Base-by-base conservation (phyloP, 2,329 filamentous ascomycete genomes). In the Aureobasidium sp. region DNA sequence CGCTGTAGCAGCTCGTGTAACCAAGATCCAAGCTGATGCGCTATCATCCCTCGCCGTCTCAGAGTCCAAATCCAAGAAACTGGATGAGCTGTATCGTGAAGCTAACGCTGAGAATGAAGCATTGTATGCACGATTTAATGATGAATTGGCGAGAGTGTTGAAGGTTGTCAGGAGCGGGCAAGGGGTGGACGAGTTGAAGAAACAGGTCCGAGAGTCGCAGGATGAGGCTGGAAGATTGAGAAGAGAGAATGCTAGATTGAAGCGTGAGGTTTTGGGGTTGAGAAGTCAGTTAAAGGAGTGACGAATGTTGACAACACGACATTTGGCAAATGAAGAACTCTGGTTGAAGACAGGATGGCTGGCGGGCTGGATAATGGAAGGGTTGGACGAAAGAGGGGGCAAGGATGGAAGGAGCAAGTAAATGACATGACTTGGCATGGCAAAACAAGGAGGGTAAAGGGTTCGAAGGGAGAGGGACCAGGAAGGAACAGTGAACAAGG, bases 31-130 rank as follows among this genome's bases (percentile, higher is more conserved):
- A 64, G 79, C 78, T 33, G 91, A 96, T 66, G 78, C 95, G 67
- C 85, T 90, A 45, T 84, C 79, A 22, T 86, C 86, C 1, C 79
- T 96, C 15, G 81, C 84, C 68, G 85, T 90, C 1, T 85, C 84
- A 15, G 91, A 97, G 72, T 82, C 82, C 63, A 92, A 94, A 68
- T 86, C 87, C 63, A 88, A 86, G 68, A 88, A 88, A 44, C 84
- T 97, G 59, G 92, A 97, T 71, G 89, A 95, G 74, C 78, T 96
- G 57, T 96, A 95, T 76, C 89, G 90, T 66, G 91, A 96, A 70
- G 84, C 87, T 17, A 91, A 86, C 68, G 89, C 90, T 0, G 93
- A 97, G 78, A 97, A 97, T 68, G 92, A 97, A 75, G 83, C 93
- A 33, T 79, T 97, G 61, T 97, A 97, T 73, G 89, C 93, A 67